These are phyloP conservation scores for Staphylotrichum longicolle DNA, from an alignment of 495 filamentous ascomycete species.

Conservation along the genomic window DNA sequence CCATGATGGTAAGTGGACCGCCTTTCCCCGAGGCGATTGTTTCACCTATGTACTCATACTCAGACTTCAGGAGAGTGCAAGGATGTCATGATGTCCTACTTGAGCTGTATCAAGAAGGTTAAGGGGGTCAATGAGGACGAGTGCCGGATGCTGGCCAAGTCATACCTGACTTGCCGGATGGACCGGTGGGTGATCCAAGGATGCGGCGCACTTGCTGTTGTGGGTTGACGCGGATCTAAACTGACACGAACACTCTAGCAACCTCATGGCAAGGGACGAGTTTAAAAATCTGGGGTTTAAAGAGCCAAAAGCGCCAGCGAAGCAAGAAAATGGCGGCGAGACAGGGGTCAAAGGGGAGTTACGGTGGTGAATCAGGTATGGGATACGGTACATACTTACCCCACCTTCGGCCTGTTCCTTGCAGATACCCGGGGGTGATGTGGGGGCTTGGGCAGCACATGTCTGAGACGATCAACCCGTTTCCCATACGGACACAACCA, in stretches of 20 bases:
- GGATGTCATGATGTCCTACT: conserved; percentile 74
- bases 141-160: conserved; percentile 80
- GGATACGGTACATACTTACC: neutral
- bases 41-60: conserved; percentile 13
- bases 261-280: conserved; percentile 91
- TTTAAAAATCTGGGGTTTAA: conserved; percentile 86
- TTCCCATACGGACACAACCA: neutral
- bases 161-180: conserved; percentile 89
- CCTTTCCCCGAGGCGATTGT: neutral
- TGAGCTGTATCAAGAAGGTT: conserved; percentile 77
- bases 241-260: conserved; percentile 51
- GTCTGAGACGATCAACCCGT: neutral
- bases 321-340: conserved; percentile 22
- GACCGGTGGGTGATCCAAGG: conserved; percentile 59
- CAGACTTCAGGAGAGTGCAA: conserved; percentile 79
- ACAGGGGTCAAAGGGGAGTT: conserved; percentile 47
- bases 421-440: neutral
- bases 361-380: conserved; percentile 34
- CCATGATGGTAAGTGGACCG: conserved; percentile 68
- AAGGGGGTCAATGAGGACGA: conserved; percentile 81
- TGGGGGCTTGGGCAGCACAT: conserved; percentile 7
- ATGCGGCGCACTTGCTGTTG: too few species aligned
- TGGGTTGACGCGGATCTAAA: conserved; percentile 2
- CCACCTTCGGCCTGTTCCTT: conserved; percentile 3
- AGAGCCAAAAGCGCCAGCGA: conserved; percentile 19